Evolutionary conservation across 2,329 filamentous ascomycete genomes (phyloP), one percentile per base, ranked within the genome.

Genomic region (Falciphora oryzae): DNA sequence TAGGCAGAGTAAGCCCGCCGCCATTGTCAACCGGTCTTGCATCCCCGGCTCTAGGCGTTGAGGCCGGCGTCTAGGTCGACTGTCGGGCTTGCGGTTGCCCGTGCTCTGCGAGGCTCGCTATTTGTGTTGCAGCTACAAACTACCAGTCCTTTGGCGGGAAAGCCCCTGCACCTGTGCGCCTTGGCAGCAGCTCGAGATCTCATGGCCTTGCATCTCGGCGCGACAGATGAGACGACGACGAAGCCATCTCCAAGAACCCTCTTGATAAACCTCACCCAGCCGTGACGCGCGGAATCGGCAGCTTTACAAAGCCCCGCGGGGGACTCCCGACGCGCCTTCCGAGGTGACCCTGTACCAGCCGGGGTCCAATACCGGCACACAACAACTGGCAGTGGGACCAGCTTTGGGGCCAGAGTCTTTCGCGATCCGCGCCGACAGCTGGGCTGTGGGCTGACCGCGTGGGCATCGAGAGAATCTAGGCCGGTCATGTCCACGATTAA

Each of bases 401-500:
- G 7, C 44, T n/a, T 22, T 10, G 18, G 3, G 44, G 16, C 2
- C 22, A 16, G 44, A n/a, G 8, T 7, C 18, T 53, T 7, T 7
- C 22, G 44, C 22, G 18, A 4, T 53, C 7, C 44, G 44, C 6
- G 44, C 5, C 44, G 44, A 53, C 22, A n/a, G 44, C 22, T 10
- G 22, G 44, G 18, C 44, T 58, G 28, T 13, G 25, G 25, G 57
- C 57, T 27, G 57, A 16, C 25, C 18, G 28, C n/a, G 22, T 58
- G 25, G 25, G 29, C 2, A 58, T 16, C 57, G 25, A 29, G 25
- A 27, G 16, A 16, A 58, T 27, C 44, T 22, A 53, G 79, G 67
- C 76, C 79, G 31, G 32, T 14, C 60, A 75, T 75, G 71, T 73
- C 71, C 38, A 71, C 76, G 60, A 64, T 67, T 60, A 68, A 53